Percentiles rank a stretch among this genome's conserved stretches.
Evolutionary conservation across 345 rosid species (phyloP).

Genomic region (Crucihimalaya himalaica): DNA sequence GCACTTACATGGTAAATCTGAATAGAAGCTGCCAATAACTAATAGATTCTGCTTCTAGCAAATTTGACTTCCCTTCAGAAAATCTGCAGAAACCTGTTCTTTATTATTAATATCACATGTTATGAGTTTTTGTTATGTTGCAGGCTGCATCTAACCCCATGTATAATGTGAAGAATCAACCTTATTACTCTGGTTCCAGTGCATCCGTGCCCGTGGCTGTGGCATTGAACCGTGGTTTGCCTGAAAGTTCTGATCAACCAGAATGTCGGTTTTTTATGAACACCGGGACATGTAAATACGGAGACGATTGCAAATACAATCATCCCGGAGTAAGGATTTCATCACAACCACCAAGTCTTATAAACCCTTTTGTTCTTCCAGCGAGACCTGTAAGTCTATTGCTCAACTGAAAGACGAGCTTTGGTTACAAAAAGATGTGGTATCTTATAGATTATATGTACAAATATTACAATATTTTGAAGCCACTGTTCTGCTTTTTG

Average conservation of each 20-base stretch:
- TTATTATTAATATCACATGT: neutral
- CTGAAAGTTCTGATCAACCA: conserved; percentile 69
- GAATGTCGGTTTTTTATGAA: conserved; percentile 78
- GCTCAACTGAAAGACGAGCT: neutral
- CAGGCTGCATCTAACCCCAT: conserved; percentile 51
- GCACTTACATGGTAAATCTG: conserved; percentile 62
- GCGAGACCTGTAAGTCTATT: conserved; percentile 65
- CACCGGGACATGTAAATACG: conserved; percentile 77
- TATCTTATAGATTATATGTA: neutral
- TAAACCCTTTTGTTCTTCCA: conserved; percentile 60
- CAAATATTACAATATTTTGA: neutral
- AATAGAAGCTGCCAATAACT: neutral
- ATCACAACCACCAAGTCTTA: conserved; percentile 40
- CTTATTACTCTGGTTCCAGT: conserved; percentile 46
- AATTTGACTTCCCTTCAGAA: neutral
- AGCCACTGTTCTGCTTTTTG: conserved; percentile 13
- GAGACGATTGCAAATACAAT: conserved; percentile 79
- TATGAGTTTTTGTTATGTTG: conserved; percentile 19
- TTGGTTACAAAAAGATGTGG: neutral
- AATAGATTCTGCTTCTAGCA: neutral
- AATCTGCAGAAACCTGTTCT: neutral
- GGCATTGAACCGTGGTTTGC: conserved; percentile 39
- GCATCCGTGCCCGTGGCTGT: conserved; percentile 45
- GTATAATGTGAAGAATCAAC: conserved; percentile 52
- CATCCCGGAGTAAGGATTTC: conserved; percentile 63